phyloP scores from a whole-genome alignment of 176 grass and related monocot genomes.

The Musa beccarii region DNA sequence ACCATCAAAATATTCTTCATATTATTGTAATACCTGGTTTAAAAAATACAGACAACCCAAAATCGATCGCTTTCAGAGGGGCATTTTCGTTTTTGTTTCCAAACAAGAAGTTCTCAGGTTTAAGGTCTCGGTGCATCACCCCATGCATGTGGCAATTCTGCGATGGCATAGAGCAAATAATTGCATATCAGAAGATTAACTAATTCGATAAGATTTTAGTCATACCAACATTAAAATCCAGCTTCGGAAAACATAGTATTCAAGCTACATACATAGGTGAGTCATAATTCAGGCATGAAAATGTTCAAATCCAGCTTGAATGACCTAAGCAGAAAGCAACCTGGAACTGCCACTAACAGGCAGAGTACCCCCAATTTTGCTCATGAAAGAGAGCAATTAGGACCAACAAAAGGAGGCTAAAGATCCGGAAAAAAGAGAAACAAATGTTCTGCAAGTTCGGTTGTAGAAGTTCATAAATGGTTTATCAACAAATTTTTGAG shows the following conservation, averaged over 20 bases:
- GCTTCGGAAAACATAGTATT: too few species aligned
- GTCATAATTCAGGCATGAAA: background rate
- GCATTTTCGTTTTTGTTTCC: slow-evolving; percentile 1
- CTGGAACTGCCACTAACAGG: too few species aligned
- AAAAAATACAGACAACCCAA: slow-evolving; percentile 6
- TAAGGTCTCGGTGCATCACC: slow-evolving; percentile 13
- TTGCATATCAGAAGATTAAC: background rate
- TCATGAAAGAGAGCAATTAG: too few species aligned
- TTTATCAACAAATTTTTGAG: too few species aligned
- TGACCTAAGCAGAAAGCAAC: too few species aligned
- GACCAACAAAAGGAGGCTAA: too few species aligned
- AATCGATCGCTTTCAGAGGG: slow-evolving; percentile 10
- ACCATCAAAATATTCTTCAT: background rate
- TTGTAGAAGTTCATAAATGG: too few species aligned
- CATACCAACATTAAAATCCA: background rate
- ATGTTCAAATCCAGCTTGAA: background rate
- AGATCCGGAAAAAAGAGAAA: too few species aligned
- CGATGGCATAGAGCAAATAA: background rate
- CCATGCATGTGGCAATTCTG: slow-evolving; percentile 12
- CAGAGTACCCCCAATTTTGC: too few species aligned
- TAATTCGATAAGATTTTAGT: background rate
- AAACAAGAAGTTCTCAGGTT: slow-evolving; percentile 16
- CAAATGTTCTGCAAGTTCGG: too few species aligned
- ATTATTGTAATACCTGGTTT: background rate
- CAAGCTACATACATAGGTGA: too few species aligned